phyloP scores from a whole-genome alignment of 768 basidiomycete genomes.

The Pleurotus eryngii region DNA sequence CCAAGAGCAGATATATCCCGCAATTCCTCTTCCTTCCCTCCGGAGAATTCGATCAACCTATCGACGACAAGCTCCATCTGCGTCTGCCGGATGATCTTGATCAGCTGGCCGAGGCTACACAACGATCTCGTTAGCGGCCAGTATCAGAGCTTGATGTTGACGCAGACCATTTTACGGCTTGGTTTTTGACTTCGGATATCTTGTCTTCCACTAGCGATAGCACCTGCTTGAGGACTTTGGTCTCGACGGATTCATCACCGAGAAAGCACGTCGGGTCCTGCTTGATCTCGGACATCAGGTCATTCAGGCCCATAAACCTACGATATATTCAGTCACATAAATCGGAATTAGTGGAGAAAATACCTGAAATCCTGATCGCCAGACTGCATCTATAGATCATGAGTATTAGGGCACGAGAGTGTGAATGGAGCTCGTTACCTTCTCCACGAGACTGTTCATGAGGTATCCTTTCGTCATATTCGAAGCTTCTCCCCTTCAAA shows the following conservation, averaged over 20 bases:
- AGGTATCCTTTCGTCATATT: conserved; percentile 83
- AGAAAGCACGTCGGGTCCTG: conserved; percentile 71
- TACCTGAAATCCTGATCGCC: conserved; percentile 90
- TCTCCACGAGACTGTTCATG: conserved; percentile 83
- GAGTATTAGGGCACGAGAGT: neutral
- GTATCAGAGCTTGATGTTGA: conserved; percentile 7
- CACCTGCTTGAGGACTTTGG: conserved; percentile 80
- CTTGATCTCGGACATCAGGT: conserved; percentile 86
- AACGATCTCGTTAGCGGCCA: neutral
- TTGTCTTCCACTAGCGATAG: conserved; percentile 87
- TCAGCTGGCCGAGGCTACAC: conserved; percentile 79
- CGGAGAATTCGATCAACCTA: conserved; percentile 81
- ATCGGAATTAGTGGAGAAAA: conserved; percentile 11
- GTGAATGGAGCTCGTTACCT: conserved; percentile 36
- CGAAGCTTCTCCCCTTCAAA: conserved; percentile 5
- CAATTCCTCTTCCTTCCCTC: conserved; percentile 86
- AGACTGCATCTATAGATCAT: conserved; percentile 69
- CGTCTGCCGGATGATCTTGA: conserved; percentile 80
- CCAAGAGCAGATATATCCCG: conserved; percentile 93
- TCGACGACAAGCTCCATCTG: conserved; percentile 89
- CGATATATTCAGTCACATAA: conserved; percentile 9
- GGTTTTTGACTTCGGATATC: conserved; percentile 98
- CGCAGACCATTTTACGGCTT: conserved; percentile 88
- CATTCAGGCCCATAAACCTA: conserved; percentile 96
- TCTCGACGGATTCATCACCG: conserved; percentile 85